Percentiles rank a stretch among this genome's conserved stretches.
phyloP scores from a whole-genome alignment of 2,329 filamentous ascomycete species.

The Talaromyces islandicus region DNA sequence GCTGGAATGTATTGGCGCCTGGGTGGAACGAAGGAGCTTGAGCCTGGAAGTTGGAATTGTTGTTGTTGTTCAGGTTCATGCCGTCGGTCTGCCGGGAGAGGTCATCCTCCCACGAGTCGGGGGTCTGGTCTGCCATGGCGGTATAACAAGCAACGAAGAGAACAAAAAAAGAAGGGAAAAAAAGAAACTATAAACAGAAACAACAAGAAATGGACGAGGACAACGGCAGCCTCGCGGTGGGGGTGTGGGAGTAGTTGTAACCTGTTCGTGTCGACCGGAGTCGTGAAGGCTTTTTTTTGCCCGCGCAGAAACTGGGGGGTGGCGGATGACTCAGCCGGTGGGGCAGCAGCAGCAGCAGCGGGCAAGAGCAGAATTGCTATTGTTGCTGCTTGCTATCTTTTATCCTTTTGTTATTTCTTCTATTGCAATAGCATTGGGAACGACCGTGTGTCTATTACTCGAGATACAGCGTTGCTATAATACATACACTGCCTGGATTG shows the following conservation, averaged over 20 bases:
- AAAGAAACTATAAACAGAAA: constrained; percentile 10
- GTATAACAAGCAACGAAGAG: constrained; percentile 14
- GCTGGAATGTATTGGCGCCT: constrained; percentile 65
- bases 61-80: constrained; percentile 61
- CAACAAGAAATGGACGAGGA: constrained; percentile 13
- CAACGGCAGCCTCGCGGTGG: neutral
- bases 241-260: neutral
- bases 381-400: too few relatives aligned
- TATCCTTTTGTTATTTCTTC: neutral
- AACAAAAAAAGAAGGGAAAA: constrained; percentile 7
- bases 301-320: neutral
- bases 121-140: constrained; percentile 67
- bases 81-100: constrained; percentile 72
- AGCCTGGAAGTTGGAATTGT: constrained; percentile 41
- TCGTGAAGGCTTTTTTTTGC: neutral
- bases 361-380: neutral
- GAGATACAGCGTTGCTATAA: neutral
- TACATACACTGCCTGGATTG: neutral
- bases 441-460: neutral
- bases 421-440: neutral
- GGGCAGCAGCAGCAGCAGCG: neutral
- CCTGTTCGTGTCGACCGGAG: neutral
- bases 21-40: constrained; percentile 56
- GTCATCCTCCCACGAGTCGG: constrained; percentile 94
- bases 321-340: constrained; percentile 8